Evolutionary conservation across 2,329 filamentous ascomycete genomes (phyloP).

Genomic region (Hyphodiscus sp.): DNA sequence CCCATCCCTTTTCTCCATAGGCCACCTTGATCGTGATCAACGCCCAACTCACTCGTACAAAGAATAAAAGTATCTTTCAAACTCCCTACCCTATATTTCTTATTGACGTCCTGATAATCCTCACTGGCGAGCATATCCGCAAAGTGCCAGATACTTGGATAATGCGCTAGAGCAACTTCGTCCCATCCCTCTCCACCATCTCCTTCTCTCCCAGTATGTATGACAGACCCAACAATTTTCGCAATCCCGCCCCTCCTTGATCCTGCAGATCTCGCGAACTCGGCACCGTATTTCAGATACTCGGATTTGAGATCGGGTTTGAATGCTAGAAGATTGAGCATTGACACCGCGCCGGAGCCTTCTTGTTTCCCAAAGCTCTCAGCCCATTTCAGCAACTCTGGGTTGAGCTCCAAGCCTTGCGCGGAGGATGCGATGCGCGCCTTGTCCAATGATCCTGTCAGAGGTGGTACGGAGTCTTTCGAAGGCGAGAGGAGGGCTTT

Average conservation of each 20-base stretch:
- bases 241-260: slow-evolving; percentile 48
- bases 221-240: slow-evolving; percentile 55
- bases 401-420: slow-evolving; percentile 47
- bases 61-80: slow-evolving; percentile 47
- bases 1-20: too few species aligned
- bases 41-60: slow-evolving; percentile 44
- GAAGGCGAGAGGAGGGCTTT: slow-evolving; percentile 33
- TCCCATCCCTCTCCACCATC: slow-evolving; percentile 41
- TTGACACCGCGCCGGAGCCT: slow-evolving; percentile 44
- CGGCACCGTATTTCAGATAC: slow-evolving; percentile 53
- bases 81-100: slow-evolving; percentile 42
- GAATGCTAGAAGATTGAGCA: slow-evolving; percentile 59
- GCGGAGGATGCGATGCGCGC: slow-evolving; percentile 29
- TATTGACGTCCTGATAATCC: slow-evolving; percentile 54
- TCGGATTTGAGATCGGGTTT: slow-evolving; percentile 41
- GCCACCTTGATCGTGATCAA: not conserved
- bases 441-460: slow-evolving; percentile 31
- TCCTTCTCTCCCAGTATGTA: slow-evolving; percentile 30
- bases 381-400: slow-evolving; percentile 46
- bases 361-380: slow-evolving; percentile 27
- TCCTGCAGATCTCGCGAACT: slow-evolving; percentile 43
- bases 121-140: slow-evolving; percentile 51
- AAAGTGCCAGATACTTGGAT: slow-evolving; percentile 55
- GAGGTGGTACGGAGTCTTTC: slow-evolving; percentile 28
- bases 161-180: slow-evolving; percentile 59